Conservation (phyloP, 73 alveolate species). For the Effrenium voratum region DNA sequence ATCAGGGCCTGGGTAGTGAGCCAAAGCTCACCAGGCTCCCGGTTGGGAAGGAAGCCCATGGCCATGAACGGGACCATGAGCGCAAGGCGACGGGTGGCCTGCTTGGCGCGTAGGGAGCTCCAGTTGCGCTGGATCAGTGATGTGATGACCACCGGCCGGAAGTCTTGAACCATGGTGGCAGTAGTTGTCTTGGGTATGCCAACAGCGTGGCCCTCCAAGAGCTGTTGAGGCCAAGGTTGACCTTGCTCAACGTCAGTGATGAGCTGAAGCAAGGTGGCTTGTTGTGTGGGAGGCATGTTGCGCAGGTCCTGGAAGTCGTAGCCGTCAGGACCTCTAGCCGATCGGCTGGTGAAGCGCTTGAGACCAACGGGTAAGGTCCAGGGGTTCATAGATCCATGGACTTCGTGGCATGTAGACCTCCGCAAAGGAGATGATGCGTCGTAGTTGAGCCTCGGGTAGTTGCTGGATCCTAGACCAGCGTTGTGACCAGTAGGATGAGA, state of each 20-base stretch:
- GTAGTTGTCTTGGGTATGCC: not conserved
- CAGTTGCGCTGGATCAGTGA: not conserved
- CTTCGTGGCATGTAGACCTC: not conserved
- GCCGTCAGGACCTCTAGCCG: slow-evolving; percentile 12
- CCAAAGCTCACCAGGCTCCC: not conserved
- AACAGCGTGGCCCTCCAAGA: not conserved
- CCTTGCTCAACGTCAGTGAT: not conserved
- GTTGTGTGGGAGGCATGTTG: not conserved
- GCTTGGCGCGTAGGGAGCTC: not conserved
- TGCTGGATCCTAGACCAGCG: not conserved
- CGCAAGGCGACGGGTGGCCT: not conserved
- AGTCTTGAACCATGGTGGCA: not conserved
- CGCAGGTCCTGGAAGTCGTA: not conserved
- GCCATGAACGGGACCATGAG: not conserved
- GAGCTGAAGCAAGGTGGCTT: not conserved
- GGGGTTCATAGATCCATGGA: too few relatives aligned
- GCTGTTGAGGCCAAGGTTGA: not conserved
- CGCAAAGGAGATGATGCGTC: not conserved
- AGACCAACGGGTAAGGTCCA: not conserved
- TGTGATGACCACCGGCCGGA: not conserved
- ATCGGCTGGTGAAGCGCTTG: not conserved
- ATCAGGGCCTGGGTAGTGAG: not conserved
- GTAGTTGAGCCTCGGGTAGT: not conserved
- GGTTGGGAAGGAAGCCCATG: not conserved
- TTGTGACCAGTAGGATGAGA: not conserved